Conservation (phyloP, 164 flowering plant genomes). For the Magnolia officinalis region DNA sequence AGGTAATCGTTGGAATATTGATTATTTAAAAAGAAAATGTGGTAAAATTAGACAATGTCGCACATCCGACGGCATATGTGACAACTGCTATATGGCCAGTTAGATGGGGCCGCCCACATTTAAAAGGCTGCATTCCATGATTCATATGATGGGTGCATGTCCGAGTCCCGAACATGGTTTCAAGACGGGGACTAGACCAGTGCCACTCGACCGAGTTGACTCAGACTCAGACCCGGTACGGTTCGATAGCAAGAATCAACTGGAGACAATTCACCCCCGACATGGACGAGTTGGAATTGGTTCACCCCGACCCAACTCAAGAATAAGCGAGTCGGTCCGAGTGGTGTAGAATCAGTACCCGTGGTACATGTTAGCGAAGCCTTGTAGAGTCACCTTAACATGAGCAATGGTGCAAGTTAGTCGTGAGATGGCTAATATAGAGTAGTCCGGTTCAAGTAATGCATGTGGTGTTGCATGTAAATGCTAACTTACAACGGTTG, state of each 20-base stretch:
- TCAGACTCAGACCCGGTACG: no score
- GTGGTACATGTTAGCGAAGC: neutral
- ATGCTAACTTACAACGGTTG: neutral
- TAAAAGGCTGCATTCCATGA: neutral
- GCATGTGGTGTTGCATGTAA: neutral
- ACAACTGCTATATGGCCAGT: neutral
- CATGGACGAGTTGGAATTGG: no score
- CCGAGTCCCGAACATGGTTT: neutral
- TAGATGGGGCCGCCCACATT: neutral
- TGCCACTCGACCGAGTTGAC: no score
- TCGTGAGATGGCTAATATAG: neutral
- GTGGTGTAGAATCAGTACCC: neutral
- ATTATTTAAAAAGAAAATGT: neutral
- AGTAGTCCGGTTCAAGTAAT: neutral
- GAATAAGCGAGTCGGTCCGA: neutral
- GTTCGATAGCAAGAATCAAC: no score
- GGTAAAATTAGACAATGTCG: neutral
- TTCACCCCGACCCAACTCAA: neutral
- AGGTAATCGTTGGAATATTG: conserved; percentile 32
- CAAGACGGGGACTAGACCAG: neutral
- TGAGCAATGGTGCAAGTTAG: neutral
- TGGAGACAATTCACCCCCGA: no score
- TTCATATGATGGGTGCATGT: neutral
- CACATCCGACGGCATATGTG: neutral
- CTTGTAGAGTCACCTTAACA: neutral